Evolutionary conservation across 2,329 filamentous ascomycete genomes (phyloP).

Genomic region (Dissoconium aciculare): DNA sequence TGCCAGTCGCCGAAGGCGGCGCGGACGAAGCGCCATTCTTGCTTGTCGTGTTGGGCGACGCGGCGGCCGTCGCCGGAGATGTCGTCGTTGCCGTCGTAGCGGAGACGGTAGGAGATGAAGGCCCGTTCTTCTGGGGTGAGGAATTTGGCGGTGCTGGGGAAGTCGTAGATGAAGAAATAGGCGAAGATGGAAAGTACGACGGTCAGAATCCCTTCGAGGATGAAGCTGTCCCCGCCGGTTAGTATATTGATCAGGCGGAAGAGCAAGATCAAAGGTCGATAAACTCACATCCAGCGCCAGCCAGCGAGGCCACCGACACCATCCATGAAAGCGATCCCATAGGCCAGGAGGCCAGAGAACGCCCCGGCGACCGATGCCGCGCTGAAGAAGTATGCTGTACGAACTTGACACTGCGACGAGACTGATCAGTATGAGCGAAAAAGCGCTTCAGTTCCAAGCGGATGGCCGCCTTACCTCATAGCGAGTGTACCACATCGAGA

Average conservation of each 20-base stretch:
- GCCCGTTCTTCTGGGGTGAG: conserved; percentile 21
- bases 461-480: conserved; percentile 18
- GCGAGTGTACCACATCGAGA: conserved; percentile 34
- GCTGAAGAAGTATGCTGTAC: conserved; percentile 16
- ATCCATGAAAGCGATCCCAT: conserved; percentile 30
- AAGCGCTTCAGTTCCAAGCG: neutral
- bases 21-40: conserved; percentile 29
- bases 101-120: conserved; percentile 12
- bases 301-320: conserved; percentile 11
- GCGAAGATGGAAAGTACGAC: conserved; percentile 37
- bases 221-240: conserved; percentile 37
- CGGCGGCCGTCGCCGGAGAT: conserved; percentile 1
- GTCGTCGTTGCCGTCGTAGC: conserved; percentile 10
- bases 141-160: conserved; percentile 36
- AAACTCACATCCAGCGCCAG: conserved; percentile 7
- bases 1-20: conserved; percentile 35
- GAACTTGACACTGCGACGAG: conserved; percentile 26
- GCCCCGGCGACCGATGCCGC: conserved; percentile 31
- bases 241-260: neutral
- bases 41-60: conserved; percentile 11
- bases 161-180: conserved; percentile 39
- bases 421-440: conserved; percentile 24
- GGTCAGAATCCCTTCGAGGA: conserved; percentile 34
- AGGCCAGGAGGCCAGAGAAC: conserved; percentile 37
- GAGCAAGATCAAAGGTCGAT: neutral